Evolutionary conservation across 2,329 filamentous ascomycete genomes (phyloP).

Genomic region (Arthroderma sp.): DNA sequence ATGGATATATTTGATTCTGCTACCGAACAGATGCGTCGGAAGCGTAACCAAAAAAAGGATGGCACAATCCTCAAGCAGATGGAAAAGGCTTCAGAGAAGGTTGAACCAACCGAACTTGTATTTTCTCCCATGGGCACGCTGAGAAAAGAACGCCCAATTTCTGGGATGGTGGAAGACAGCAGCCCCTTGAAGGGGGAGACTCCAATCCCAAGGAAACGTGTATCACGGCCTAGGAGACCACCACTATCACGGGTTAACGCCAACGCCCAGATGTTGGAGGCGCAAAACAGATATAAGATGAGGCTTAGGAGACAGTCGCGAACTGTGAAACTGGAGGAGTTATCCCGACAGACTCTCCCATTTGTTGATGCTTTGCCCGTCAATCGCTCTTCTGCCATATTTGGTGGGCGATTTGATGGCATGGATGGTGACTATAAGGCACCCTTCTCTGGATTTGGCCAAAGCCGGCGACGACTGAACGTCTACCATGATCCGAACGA

Average conservation of each 20-base stretch:
- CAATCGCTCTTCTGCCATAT: constrained; percentile 11
- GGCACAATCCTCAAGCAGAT: constrained; percentile 32
- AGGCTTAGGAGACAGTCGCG: constrained; percentile 8
- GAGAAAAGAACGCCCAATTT: constrained; percentile 32
- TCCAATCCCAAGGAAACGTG: constrained; percentile 26
- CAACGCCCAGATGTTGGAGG: constrained; percentile 19
- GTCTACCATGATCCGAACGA: constrained; percentile 25
- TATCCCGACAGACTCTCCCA: constrained; percentile 12
- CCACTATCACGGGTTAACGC: constrained; percentile 20
- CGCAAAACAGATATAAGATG: constrained; percentile 18
- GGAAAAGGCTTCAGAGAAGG: constrained; percentile 31
- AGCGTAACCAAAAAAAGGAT: constrained; percentile 40
- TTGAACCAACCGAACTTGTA: constrained; percentile 35
- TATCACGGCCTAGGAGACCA: constrained; percentile 16
- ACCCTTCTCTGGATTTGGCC: constrained; percentile 18
- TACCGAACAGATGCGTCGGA: constrained; percentile 35
- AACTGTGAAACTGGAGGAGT: constrained; percentile 5
- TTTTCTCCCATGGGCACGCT: constrained; percentile 33
- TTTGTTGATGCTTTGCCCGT: constrained; percentile 13
- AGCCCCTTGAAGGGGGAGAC: constrained; percentile 34
- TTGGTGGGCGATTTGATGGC: constrained; percentile 13
- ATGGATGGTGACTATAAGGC: constrained; percentile 24
- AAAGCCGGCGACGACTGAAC: constrained; percentile 20
- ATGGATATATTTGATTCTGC: constrained; percentile 42
- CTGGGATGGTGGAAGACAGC: constrained; percentile 36